Conservation (phyloP, 1,139 yeast genomes). For the Diutina rugosa region DNA sequence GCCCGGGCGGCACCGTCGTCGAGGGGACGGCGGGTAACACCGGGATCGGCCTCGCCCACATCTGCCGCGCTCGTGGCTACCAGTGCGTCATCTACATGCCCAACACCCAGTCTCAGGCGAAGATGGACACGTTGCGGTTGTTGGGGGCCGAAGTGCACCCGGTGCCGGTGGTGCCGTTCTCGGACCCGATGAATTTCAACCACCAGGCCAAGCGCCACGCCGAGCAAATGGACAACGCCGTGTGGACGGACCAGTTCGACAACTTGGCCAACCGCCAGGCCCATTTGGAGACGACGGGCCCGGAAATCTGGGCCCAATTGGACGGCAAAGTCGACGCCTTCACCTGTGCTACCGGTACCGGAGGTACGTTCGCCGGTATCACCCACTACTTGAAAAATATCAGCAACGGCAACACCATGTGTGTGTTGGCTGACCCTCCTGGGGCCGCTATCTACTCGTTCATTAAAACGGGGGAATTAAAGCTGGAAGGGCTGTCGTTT, state of each 20-base stretch:
- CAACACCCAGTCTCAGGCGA: conserved; percentile 68
- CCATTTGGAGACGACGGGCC: conserved; percentile 9
- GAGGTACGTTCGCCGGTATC: conserved; percentile 81
- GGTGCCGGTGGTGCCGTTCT: conserved; percentile 79
- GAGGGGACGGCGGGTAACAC: conserved; percentile 56
- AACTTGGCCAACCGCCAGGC: conserved; percentile 8
- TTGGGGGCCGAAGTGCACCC: conserved; percentile 82
- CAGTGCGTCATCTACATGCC: conserved; percentile 84
- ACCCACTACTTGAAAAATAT: conserved; percentile 52
- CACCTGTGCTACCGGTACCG: conserved; percentile 86
- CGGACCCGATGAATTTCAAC: conserved; percentile 72
- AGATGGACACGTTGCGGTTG: conserved; percentile 57
- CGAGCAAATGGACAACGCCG: conserved; percentile 58
- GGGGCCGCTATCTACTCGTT: conserved; percentile 53
- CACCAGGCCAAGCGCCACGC: conserved; percentile 82
- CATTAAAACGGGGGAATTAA: conserved; percentile 45
- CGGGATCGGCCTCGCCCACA: conserved; percentile 84
- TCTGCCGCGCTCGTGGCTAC: conserved; percentile 74
- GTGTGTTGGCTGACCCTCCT: conserved; percentile 1
- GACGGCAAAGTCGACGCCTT: conserved; percentile 73
- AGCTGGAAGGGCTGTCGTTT: conserved; percentile 67
- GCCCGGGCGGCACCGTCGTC: conserved; percentile 49
- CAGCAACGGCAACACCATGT: background rate
- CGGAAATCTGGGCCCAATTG: conserved; percentile 82
- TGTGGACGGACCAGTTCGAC: conserved; percentile 78